A percentile compares a stretch with the other conserved stretches of the same genome.
Evolutionary conservation across 176 grass and related monocot genomes (phyloP).

Genomic region (Aegilops bicornis): DNA sequence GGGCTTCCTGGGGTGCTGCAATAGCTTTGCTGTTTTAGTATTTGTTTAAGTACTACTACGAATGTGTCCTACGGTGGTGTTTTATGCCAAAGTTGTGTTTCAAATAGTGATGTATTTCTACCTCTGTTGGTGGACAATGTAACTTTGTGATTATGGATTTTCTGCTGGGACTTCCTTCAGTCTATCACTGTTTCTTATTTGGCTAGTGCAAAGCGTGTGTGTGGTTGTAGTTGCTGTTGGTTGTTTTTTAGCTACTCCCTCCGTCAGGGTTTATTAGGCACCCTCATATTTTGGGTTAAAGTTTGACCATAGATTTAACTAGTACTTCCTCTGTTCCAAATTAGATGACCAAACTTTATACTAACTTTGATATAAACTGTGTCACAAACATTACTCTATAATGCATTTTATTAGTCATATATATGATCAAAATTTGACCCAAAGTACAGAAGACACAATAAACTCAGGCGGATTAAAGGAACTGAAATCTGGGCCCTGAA

Average conservation of each 20-base stretch:
- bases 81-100: slow-evolving; percentile 13
- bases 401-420: too few relatives aligned
- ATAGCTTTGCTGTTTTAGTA: slow-evolving; percentile 21
- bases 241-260: background rate
- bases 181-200: background rate
- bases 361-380: too few relatives aligned
- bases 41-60: background rate
- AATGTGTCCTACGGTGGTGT: background rate
- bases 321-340: too few relatives aligned
- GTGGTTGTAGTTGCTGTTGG: background rate
- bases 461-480: background rate
- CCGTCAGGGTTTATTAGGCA: too few relatives aligned
- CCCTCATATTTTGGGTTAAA: too few relatives aligned
- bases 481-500: background rate
- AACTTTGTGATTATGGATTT: background rate
- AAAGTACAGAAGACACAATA: too few relatives aligned
- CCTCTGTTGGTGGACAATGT: background rate
- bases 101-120: background rate
- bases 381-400: too few relatives aligned
- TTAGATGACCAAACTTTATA: too few relatives aligned
- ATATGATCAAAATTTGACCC: too few relatives aligned
- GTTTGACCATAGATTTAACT: too few relatives aligned
- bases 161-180: background rate
- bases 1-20: slow-evolving; percentile 19
- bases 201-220: background rate